Percentiles rank a stretch among this genome's conserved stretches.
Conservation (phyloP, 2,329 filamentous ascomycete genomes). For the Ophiosphaerella korrae region DNA sequence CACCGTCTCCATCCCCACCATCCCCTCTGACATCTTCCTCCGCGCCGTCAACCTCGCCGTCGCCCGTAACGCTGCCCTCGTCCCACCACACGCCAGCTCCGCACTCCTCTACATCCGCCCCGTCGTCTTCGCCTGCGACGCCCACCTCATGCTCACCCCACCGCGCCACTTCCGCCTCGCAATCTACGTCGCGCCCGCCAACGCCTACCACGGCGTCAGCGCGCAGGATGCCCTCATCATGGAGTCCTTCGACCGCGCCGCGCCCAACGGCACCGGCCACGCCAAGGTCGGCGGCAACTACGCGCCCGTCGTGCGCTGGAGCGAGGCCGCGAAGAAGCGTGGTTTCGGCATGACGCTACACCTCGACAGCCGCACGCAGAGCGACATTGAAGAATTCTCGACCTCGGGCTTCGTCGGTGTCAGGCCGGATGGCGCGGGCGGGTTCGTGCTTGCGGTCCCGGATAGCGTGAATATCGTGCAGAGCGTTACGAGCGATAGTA, state of each 20-base stretch:
- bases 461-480: conserved; percentile 35
- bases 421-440: conserved; percentile 18
- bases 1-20: conserved; percentile 37
- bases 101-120: conserved; percentile 46
- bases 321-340: conserved; percentile 32
- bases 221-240: conserved; percentile 37
- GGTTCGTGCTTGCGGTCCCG: conserved; percentile 33
- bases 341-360: conserved; percentile 44
- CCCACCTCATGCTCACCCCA: conserved; percentile 28
- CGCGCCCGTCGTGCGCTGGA: conserved; percentile 43
- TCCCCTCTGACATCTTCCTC: conserved; percentile 38
- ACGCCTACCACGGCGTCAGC: conserved; percentile 31
- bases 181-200: conserved; percentile 37
- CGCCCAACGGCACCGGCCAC: conserved; percentile 39
- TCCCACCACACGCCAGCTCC: conserved; percentile 30
- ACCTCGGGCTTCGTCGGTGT: conserved; percentile 44
- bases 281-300: conserved; percentile 49
- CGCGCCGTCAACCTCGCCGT: conserved; percentile 30
- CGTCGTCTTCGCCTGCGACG: conserved; percentile 37
- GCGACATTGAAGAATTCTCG: conserved; percentile 45
- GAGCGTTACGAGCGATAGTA: conserved; percentile 37
- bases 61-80: conserved; percentile 30
- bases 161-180: conserved; percentile 35
- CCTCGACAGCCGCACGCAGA: conserved; percentile 38
- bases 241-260: conserved; percentile 45